A percentile compares a stretch with the other conserved stretches of the same genome.
Evolutionary conservation across 163 green algal genomes (phyloP).

Genomic region (Scenedesmus sp.): DNA sequence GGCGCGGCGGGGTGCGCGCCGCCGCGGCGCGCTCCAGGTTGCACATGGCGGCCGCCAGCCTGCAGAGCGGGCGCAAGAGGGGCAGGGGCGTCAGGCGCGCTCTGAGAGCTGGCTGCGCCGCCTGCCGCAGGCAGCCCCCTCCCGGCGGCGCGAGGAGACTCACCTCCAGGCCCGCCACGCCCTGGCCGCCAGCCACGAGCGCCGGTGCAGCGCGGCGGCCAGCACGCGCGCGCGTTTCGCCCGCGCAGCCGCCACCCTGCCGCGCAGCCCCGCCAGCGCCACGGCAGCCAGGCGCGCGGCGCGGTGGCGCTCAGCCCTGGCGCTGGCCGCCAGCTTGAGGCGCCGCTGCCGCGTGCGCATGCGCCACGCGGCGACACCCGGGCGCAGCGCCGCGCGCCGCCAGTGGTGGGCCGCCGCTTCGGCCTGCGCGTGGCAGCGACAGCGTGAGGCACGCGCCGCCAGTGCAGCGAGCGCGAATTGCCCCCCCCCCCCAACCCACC

Average conservation of each 20-base stretch:
- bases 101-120: background rate
- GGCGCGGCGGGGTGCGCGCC: no score
- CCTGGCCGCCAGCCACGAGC: background rate
- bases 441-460: background rate
- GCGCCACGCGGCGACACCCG: background rate
- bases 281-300: background rate
- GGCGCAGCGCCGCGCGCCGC: background rate
- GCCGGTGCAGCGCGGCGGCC: constrained; percentile 1
- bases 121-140: no score
- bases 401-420: background rate
- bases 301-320: constrained; percentile 4
- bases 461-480: no score
- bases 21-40: constrained; percentile 6
- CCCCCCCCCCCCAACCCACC: no score
- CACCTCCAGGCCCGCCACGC: constrained; percentile 31
- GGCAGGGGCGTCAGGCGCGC: no score
- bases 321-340: background rate
- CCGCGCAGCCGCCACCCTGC: background rate
- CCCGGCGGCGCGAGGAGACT: no score
- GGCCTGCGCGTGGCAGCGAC: background rate
- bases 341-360: background rate
- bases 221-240: constrained; percentile 23
- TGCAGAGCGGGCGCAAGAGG: background rate
- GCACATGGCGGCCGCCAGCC: constrained; percentile 8
- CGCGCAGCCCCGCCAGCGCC: background rate